Percentiles rank a stretch among this genome's conserved stretches.
phyloP scores from a whole-genome alignment of 371 early-diverging fungal species.

The Sporodiniella umbellata region DNA sequence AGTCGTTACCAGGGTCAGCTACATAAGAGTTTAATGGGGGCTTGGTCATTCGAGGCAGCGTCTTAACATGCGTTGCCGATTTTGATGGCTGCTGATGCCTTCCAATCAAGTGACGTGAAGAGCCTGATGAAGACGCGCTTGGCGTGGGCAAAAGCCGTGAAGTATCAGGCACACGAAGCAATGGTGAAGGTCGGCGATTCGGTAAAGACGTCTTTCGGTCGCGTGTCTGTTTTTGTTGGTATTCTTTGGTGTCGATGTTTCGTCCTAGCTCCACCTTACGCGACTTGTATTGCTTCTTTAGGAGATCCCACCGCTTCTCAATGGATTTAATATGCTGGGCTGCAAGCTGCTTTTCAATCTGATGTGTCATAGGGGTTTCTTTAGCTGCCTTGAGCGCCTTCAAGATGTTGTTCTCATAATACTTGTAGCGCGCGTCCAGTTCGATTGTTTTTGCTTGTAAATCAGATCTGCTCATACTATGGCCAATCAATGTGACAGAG shows the following conservation, averaged over 20 bases:
- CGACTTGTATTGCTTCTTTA: conserved; percentile 27
- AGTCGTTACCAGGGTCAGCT: conserved; percentile 58
- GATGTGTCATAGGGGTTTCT: not conserved
- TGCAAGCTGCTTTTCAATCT: conserved; percentile 1
- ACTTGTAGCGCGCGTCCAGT: conserved; percentile 53
- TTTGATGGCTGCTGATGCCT: conserved; percentile 26
- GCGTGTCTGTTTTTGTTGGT: conserved; percentile 13
- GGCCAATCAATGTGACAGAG: conserved; percentile 17
- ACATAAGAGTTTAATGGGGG: conserved; percentile 47
- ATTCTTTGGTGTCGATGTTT: conserved; percentile 20
- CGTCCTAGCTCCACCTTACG: conserved; percentile 31
- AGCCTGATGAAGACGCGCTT: conserved; percentile 7
- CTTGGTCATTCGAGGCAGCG: conserved; percentile 7
- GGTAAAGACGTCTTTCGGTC: conserved; percentile 42
- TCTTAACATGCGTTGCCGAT: conserved; percentile 20
- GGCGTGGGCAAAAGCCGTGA: conserved; percentile 17
- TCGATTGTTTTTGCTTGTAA: conserved; percentile 51
- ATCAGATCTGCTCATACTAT: conserved; percentile 34
- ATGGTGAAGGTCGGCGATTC: conserved; percentile 33
- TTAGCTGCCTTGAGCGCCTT: conserved; percentile 37
- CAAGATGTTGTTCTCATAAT: conserved; percentile 45
- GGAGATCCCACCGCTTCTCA: conserved; percentile 16
- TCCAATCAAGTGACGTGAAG: not conserved
- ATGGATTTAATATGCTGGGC: conserved; percentile 13
- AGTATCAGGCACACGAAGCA: conserved; percentile 22